A percentile compares a stretch with the other conserved stretches of the same genome.
phyloP scores from a whole-genome alignment of 1,139 yeast species.

The Suhomyces bribrorum region DNA sequence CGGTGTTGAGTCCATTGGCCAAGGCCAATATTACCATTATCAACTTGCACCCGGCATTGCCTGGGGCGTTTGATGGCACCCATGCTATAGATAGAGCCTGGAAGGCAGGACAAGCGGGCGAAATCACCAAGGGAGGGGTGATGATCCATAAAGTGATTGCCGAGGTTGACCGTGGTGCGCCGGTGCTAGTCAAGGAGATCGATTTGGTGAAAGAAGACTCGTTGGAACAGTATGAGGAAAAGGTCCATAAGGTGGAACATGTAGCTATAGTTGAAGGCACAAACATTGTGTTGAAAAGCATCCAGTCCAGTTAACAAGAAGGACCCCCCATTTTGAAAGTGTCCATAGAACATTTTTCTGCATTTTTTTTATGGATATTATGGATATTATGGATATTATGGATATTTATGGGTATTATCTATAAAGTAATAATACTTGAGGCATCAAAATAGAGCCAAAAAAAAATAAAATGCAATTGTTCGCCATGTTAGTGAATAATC shows the following conservation, averaged over 20 bases:
- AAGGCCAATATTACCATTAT: constrained; percentile 71
- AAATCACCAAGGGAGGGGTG: constrained; percentile 79
- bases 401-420: too few relatives aligned
- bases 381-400: too few relatives aligned
- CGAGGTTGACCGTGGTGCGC: constrained; percentile 92
- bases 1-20: constrained; percentile 67
- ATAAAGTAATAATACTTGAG: too few relatives aligned
- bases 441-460: too few relatives aligned
- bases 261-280: constrained; percentile 92
- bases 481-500: too few relatives aligned
- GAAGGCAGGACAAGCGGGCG: constrained; percentile 88
- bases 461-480: too few relatives aligned
- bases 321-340: too few relatives aligned
- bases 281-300: constrained; percentile 51
- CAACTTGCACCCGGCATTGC: constrained; percentile 94
- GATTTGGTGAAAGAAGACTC: constrained; percentile 70
- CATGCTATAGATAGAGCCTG: constrained; percentile 96
- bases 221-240: constrained; percentile 72
- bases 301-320: background rate
- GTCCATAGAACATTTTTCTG: too few relatives aligned
- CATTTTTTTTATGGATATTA: too few relatives aligned
- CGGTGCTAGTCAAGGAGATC: constrained; percentile 77
- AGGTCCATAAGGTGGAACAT: constrained; percentile 88
- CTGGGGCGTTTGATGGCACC: constrained; percentile 96
- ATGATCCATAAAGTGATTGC: constrained; percentile 96